Conservation (phyloP, 495 filamentous ascomycete species). For the Penicillium lividum region DNA sequence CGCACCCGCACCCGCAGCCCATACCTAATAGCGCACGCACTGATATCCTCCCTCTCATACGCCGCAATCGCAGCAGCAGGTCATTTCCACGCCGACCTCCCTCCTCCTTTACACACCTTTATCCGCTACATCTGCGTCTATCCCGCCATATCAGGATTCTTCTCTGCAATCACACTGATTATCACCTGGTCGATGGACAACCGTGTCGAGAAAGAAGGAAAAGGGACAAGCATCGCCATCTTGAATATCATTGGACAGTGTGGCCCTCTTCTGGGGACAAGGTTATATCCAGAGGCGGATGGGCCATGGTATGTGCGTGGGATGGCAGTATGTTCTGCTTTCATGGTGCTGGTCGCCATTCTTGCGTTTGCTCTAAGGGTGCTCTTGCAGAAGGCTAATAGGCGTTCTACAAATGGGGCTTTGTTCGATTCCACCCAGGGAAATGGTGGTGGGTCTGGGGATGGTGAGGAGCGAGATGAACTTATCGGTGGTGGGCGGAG, state of each 20-base stretch:
- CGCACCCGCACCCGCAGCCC: constrained; percentile 44
- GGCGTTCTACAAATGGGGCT: constrained; percentile 12
- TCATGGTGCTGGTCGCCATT: constrained; percentile 54
- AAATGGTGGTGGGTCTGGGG: background rate
- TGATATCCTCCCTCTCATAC: constrained; percentile 64
- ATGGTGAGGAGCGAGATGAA: constrained; percentile 38
- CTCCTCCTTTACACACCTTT: constrained; percentile 28
- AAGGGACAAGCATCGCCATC: constrained; percentile 58
- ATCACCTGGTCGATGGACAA: constrained; percentile 70
- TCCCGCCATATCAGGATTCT: constrained; percentile 60
- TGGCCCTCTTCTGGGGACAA: constrained; percentile 61
- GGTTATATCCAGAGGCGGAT: constrained; percentile 58
- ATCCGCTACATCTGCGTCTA: constrained; percentile 59
- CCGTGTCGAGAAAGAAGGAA: constrained; percentile 53
- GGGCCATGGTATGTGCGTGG: constrained; percentile 60
- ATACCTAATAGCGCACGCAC: constrained; percentile 51
- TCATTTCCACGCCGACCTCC: constrained; percentile 37
- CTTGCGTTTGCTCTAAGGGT: constrained; percentile 50
- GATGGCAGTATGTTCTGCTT: constrained; percentile 58
- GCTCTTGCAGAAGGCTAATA: constrained; percentile 47
- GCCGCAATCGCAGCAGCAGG: constrained; percentile 50
- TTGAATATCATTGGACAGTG: constrained; percentile 63
- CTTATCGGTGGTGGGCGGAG: constrained; percentile 37
- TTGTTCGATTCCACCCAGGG: background rate
- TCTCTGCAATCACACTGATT: constrained; percentile 61